Evolutionary conservation across 2,329 filamentous ascomycete genomes (phyloP), one percentile per base, ranked within the genome.

Genomic region (Epichloe aotearoae): DNA sequence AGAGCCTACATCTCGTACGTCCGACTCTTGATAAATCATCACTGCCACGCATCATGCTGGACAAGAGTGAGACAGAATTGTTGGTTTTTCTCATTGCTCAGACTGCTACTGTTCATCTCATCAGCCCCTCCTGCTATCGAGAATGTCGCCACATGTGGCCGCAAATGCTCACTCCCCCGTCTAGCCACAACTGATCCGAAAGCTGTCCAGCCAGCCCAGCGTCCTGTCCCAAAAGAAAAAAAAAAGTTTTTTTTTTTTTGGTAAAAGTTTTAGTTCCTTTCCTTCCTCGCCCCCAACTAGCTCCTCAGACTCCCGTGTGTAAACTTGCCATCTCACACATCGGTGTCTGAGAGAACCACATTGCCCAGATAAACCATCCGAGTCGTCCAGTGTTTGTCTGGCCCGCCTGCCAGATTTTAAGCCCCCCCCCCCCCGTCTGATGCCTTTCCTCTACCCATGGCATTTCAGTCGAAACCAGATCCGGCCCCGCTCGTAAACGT

Each of bases 181-280:
- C 46, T 2, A 12, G 23, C 30, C 40, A 38, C 19, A 5, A 10
- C 50, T 47, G 50, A 52, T 57, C 37, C 54, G 48, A 53, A 53
- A 54, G 49, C 40, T 50, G 49, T 41, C 50, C 49, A 53, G 50
- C 50, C 17, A 47, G 20, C 45, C 50, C 41, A 50, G 54, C 34
- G 50, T 56, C 54, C 59, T 56, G 55, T 59, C 59, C 48, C 60
- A 50, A 57, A 57, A 47, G 26, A 30, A 46, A 56, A 59, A n/a
- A n/a, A 53, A 62, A 5, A 5, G 3, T 2, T 3, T 5, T 5
- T 23, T 57, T 61, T 60, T 61, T 56, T 56, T 56, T 57, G 56
- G 53, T 58, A 46, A 57, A 57, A 56, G 54, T 57, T 59, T 48
- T 62, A 56, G 57, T 58, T n/a, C n/a, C n/a, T n/a, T n/a, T n/a